Conservation (phyloP, 495 filamentous ascomycete species). For the Penicillium salamii region DNA sequence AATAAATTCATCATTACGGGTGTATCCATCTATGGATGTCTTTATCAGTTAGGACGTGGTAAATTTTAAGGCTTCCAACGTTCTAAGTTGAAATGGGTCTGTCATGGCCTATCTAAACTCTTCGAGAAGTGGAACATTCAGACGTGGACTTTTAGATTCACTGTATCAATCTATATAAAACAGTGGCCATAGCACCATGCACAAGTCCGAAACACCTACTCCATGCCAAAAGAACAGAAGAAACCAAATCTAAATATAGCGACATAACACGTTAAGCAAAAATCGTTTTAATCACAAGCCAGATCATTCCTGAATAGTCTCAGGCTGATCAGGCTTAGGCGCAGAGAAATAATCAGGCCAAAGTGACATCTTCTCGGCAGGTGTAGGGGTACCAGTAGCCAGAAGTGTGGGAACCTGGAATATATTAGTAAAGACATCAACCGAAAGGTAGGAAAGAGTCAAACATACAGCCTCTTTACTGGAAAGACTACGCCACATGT, state of each 20-base stretch:
- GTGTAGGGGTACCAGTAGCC: constrained; percentile 50
- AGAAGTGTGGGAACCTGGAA: constrained; percentile 52
- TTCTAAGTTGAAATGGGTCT: too few species aligned
- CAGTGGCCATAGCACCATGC: background rate
- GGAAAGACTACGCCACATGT: constrained; percentile 65
- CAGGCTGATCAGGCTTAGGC: constrained; percentile 20
- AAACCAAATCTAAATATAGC: background rate
- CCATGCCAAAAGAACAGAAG: background rate
- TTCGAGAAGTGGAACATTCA: too few species aligned
- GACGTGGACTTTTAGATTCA: too few species aligned
- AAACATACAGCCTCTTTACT: constrained; percentile 51
- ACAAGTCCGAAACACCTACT: constrained; percentile 2
- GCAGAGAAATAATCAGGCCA: constrained; percentile 63
- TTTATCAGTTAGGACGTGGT: too few species aligned
- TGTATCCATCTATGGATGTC: too few species aligned
- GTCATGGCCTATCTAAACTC: too few species aligned
- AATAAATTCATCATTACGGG: background rate
- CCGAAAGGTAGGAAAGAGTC: background rate
- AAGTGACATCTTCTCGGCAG: constrained; percentile 63
- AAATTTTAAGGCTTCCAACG: too few species aligned
- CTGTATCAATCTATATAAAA: background rate
- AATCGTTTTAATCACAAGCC: background rate
- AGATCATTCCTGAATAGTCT: constrained; percentile 18
- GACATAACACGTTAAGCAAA: constrained; percentile 3
- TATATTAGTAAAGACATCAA: background rate